A percentile compares a stretch with the other conserved stretches of the same genome.
Conservation (phyloP, 176 grass and related monocot species). For the Echinochloa phyllopogon region DNA sequence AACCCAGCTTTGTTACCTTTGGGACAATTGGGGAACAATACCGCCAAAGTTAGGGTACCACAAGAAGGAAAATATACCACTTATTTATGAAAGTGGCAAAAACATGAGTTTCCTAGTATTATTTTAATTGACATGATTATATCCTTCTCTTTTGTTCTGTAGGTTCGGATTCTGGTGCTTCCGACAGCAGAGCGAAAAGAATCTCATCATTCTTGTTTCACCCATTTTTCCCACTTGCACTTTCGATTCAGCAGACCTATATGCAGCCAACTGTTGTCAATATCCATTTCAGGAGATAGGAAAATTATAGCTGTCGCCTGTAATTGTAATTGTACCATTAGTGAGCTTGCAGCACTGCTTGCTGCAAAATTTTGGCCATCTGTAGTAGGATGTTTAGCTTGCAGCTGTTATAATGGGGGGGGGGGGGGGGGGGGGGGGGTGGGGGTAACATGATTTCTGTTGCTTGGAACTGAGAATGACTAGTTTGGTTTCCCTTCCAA, state of each 20-base stretch:
- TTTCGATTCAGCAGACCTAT: conserved; percentile 94
- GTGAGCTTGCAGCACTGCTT: background rate
- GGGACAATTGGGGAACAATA: conserved; percentile 1
- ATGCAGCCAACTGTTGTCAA: conserved; percentile 94
- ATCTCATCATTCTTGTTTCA: conserved; percentile 87
- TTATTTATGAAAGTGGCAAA: background rate
- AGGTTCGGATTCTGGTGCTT: conserved; percentile 70
- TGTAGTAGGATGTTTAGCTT: conserved; percentile 24
- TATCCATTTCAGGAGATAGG: conserved; percentile 85
- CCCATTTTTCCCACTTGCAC: conserved; percentile 77
- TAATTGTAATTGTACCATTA: conserved; percentile 39
- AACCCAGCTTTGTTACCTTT: conserved; percentile 21
- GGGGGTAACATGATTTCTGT: background rate
- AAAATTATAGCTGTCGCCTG: conserved; percentile 10
- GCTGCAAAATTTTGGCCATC: conserved; percentile 41
- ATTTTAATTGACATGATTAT: background rate
- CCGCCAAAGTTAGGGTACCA: background rate
- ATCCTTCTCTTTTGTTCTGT: conserved; percentile 9
- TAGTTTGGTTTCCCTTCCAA: background rate
- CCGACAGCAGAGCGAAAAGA: conserved; percentile 66
- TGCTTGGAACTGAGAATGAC: background rate
- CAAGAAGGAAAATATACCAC: too few relatives aligned
- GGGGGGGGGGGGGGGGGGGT: too few relatives aligned
- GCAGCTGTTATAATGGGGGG: background rate
- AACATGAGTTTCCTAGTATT: background rate